These are phyloP conservation scores for Lepraria neglecta DNA, from an alignment of 495 filamentous ascomycete genomes.

Conservation along the genomic window DNA sequence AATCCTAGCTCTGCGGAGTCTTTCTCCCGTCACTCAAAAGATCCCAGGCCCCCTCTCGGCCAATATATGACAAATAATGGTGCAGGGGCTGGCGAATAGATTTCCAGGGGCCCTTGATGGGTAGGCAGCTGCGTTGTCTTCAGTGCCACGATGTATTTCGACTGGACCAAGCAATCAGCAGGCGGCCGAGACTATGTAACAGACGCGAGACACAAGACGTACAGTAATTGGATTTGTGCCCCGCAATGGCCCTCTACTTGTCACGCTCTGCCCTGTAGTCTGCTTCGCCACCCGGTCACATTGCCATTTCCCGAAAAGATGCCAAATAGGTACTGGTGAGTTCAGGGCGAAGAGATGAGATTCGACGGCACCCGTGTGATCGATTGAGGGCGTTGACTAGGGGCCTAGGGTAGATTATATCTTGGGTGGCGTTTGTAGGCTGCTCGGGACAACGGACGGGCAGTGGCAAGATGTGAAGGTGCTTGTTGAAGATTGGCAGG, in stretches of 20 bases:
- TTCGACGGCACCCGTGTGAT: neutral
- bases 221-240: neutral
- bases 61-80: neutral
- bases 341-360: neutral
- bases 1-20: neutral
- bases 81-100: neutral
- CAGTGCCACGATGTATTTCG: neutral
- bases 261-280: neutral
- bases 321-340: neutral
- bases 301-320: neutral
- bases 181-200: neutral
- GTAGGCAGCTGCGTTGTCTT: neutral
- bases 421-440: conserved; percentile 10
- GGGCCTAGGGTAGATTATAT: neutral
- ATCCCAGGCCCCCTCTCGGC: conserved; percentile 2
- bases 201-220: neutral
- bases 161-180: neutral
- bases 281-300: neutral
- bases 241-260: neutral
- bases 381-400: neutral
- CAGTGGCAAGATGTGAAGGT: neutral
- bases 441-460: neutral
- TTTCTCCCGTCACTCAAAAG: conserved; percentile 3
- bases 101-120: neutral
- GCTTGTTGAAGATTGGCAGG: neutral